Evolutionary conservation across 2,329 filamentous ascomycete genomes (phyloP).

Genomic region (Fusarium citri): DNA sequence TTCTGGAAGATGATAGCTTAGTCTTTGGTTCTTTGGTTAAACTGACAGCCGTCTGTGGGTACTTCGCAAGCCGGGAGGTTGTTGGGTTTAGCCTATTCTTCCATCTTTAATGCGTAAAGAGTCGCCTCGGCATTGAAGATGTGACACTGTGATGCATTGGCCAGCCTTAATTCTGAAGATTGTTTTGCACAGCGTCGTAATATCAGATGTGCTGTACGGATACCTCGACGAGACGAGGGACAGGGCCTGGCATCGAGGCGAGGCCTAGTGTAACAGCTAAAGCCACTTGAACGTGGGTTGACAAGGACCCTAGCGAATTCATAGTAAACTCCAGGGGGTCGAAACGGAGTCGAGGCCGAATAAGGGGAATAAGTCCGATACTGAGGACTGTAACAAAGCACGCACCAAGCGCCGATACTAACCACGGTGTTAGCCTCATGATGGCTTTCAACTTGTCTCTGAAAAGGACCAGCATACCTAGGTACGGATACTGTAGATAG

Average conservation of each 20-base stretch:
- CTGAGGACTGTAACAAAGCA: slow-evolving; percentile 32
- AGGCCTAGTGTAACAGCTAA: slow-evolving; percentile 31
- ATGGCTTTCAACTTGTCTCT: slow-evolving; percentile 15
- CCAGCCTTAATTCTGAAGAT: slow-evolving; percentile 29
- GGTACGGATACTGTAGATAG: not conserved
- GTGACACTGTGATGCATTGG: slow-evolving; percentile 22
- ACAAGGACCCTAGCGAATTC: slow-evolving; percentile 36
- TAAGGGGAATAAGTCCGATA: slow-evolving; percentile 38
- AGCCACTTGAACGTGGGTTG: slow-evolving; percentile 31
- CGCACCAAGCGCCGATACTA: slow-evolving; percentile 38
- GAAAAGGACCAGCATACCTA: slow-evolving; percentile 12
- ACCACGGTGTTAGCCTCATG: slow-evolving; percentile 35
- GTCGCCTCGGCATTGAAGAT: slow-evolving; percentile 22
- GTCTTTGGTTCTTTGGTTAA: slow-evolving; percentile 6
- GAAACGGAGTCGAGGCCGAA: slow-evolving; percentile 39
- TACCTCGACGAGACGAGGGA: slow-evolving; percentile 7
- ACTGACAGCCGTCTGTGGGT: slow-evolving; percentile 8
- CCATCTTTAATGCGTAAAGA: slow-evolving; percentile 20
- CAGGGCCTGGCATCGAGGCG: slow-evolving; percentile 29
- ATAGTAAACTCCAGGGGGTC: slow-evolving; percentile 32
- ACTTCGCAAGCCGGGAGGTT: slow-evolving; percentile 30
- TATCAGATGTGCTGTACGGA: not conserved
- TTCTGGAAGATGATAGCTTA: slow-evolving; percentile 40
- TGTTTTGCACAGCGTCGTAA: slow-evolving; percentile 31
- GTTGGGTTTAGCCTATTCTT: slow-evolving; percentile 19